Base-by-base conservation (phyloP, 371 early-diverging fungal species). In the Umbelopsis sp. region DNA sequence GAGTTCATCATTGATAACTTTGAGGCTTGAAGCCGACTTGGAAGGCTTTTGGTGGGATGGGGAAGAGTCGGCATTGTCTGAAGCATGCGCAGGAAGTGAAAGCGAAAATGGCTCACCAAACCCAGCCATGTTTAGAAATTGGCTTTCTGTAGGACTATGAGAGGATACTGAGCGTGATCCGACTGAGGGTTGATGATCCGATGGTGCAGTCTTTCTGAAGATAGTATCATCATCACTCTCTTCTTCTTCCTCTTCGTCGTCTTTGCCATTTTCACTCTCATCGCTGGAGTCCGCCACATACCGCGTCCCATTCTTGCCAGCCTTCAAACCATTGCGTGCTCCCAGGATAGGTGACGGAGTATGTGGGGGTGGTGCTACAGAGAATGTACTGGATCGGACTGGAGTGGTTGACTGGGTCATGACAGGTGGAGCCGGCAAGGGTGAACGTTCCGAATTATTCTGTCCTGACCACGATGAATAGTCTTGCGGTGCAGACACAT, bases 221-320 rank as follows among this genome's bases (percentile, higher is more conserved):
- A 53, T 57, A 16, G 44, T 44, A 68, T 51, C 68, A 24, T 72
- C 72, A 6, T 67, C 70, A 16, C 67, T 63, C 37, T 71, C 68
- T 2, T 67, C 67, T n/a, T 62, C 71, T 14, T 65, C 69, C 2
- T 73, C 74, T 5, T 73, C 73, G 6, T 73, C 73, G 10, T 68
- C 72, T 7, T 70, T 70, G 64, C 72, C 78, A 68, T 73, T 73
- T 11, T 73, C 57, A 57, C 78, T 78, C 20, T 66, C 66, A 22
- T 44, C 67, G 24, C 67, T 67, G 22, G 67, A 67, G 51, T 67
- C 67, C 3, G 53, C 67, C 12, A 67, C 44, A 14, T 38, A 57
- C 0, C 57, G 57, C 18, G 12, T 35, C 0, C 57, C 57, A 57
- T 57, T 57, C 12, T 57, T 57, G n/a, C 57, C 57, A 35, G n/a